phyloP scores from a whole-genome alignment of 2,329 filamentous ascomycete genomes.

The Ophiostoma perfectum region DNA sequence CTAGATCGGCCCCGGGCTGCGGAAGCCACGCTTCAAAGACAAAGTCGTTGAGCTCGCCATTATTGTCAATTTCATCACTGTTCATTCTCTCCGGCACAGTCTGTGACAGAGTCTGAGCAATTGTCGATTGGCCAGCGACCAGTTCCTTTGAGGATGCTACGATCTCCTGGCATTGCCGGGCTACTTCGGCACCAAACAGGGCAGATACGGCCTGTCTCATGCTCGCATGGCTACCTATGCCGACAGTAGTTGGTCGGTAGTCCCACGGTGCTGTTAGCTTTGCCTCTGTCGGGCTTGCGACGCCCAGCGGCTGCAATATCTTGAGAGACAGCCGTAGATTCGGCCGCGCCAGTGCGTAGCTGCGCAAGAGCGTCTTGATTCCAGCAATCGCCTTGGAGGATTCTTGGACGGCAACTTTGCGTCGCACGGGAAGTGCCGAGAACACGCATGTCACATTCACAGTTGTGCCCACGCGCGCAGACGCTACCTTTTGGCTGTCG shows the following conservation, averaged over 20 bases:
- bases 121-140: not conserved
- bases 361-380: constrained; percentile 55
- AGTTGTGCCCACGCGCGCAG: constrained; percentile 63
- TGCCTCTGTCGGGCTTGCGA: not conserved
- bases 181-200: constrained; percentile 48
- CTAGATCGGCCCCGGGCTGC: constrained; percentile 41
- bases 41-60: constrained; percentile 31
- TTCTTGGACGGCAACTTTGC: constrained; percentile 53
- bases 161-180: constrained; percentile 22
- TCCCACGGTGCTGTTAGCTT: constrained; percentile 50
- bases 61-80: not conserved
- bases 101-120: constrained; percentile 4
- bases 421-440: constrained; percentile 56
- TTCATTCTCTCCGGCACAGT: not conserved
- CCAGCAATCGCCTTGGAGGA: constrained; percentile 50
- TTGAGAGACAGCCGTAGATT: constrained; percentile 56
- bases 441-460: constrained; percentile 58
- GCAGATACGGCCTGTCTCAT: constrained; percentile 57
- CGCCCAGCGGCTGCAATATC: constrained; percentile 42
- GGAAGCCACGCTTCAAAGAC: constrained; percentile 56
- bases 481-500: constrained; percentile 34
- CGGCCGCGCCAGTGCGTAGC: constrained; percentile 62
- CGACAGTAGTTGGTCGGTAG: constrained; percentile 44
- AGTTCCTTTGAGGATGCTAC: constrained; percentile 11
- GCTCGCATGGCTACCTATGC: constrained; percentile 27